phyloP scores from a whole-genome alignment of 208 protist species.

The Acanthamoeba healyi region DNA sequence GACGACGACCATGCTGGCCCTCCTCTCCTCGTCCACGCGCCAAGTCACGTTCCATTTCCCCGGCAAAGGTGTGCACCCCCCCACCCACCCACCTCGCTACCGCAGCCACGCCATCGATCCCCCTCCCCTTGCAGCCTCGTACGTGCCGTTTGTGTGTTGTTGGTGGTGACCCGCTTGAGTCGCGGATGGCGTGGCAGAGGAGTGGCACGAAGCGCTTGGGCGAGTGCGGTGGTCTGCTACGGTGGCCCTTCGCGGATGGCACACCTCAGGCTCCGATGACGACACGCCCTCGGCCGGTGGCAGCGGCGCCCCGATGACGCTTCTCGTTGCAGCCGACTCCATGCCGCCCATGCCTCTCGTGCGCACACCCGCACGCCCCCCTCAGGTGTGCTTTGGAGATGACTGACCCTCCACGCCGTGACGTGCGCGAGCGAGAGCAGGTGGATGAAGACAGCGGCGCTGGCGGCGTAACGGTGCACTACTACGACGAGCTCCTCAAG shows the following conservation, averaged over 20 bases:
- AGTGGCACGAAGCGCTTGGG: background rate
- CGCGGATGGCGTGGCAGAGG: background rate
- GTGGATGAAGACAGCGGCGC: background rate
- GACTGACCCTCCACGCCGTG: background rate
- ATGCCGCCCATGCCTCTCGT: background rate
- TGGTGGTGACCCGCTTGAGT: no score
- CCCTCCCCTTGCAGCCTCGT: no score
- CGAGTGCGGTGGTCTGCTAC: background rate
- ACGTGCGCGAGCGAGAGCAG: no score
- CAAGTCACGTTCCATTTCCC: background rate
- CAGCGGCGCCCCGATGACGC: background rate
- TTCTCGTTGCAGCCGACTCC: background rate
- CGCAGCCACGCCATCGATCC: background rate
- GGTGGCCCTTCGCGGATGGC: background rate
- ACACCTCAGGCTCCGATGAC: background rate
- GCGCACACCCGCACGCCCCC: no score
- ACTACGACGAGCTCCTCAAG: conserved; percentile 64
- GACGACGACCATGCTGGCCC: background rate
- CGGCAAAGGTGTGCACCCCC: background rate
- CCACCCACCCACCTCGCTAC: background rate
- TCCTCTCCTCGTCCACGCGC: background rate
- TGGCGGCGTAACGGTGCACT: background rate
- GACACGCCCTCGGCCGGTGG: no score
- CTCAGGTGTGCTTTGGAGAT: no score
- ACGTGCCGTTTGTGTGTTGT: no score